phyloP scores from a whole-genome alignment of 805 yeast species.

The Saccharomycopsis fermentans region DNA sequence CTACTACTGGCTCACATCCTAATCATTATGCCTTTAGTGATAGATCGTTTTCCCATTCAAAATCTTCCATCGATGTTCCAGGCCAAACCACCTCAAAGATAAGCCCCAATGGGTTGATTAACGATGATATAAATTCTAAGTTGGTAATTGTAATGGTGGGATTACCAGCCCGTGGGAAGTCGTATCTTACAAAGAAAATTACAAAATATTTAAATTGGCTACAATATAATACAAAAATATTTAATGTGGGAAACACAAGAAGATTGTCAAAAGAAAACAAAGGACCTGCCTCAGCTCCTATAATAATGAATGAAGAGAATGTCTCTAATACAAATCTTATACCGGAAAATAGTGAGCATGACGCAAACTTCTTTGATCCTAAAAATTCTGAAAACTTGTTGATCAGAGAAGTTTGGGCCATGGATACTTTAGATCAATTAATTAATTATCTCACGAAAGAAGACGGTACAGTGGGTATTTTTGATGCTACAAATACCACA shows the following conservation, averaged over 20 bases:
- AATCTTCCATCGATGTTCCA: slow-evolving; percentile 75
- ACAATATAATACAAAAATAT: slow-evolving; percentile 52
- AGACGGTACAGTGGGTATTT: slow-evolving; percentile 36
- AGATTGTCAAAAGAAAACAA: slow-evolving; percentile 37
- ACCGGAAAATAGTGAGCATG: slow-evolving; percentile 22
- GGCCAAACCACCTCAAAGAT: slow-evolving; percentile 77
- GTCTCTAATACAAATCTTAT: slow-evolving; percentile 17
- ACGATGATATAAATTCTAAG: slow-evolving; percentile 27
- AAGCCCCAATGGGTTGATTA: slow-evolving; percentile 61
- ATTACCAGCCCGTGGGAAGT: slow-evolving; percentile 64
- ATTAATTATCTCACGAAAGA: slow-evolving; percentile 25
- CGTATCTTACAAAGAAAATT: slow-evolving; percentile 56
- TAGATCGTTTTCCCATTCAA: background rate
- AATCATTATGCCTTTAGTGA: background rate
- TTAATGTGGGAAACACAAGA: slow-evolving; percentile 63
- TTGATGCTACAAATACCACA: slow-evolving; percentile 45
- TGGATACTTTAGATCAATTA: slow-evolving; percentile 34
- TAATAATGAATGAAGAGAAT: slow-evolving; percentile 9
- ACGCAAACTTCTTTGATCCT: slow-evolving; percentile 33
- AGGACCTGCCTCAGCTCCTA: slow-evolving; percentile 24
- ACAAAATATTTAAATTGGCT: slow-evolving; percentile 55
- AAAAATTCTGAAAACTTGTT: slow-evolving; percentile 27
- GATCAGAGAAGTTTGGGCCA: slow-evolving; percentile 36
- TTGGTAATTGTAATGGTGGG: slow-evolving; percentile 65
- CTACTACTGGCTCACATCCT: background rate